phyloP scores from a whole-genome alignment of 2,329 filamentous ascomycete genomes.

The Colletotrichum limetticola region DNA sequence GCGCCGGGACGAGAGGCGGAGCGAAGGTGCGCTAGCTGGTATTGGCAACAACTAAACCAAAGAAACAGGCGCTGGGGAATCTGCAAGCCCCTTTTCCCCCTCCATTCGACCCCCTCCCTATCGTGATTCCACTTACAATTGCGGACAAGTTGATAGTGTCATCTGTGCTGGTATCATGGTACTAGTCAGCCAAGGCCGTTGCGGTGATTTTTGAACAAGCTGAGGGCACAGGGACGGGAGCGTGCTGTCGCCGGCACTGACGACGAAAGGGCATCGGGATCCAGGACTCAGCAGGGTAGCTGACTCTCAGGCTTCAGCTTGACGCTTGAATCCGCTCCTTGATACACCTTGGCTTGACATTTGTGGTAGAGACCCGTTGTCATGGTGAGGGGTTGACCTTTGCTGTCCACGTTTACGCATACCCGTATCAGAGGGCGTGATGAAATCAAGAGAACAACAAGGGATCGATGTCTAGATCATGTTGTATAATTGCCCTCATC shows the following conservation, averaged over 20 bases:
- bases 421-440: not conserved
- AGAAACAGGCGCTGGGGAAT: not conserved
- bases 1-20: not conserved
- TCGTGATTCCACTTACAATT: not conserved
- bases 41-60: not conserved
- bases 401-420: not conserved
- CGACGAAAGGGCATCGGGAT: not conserved
- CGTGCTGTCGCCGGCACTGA: not conserved
- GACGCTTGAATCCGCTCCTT: not conserved
- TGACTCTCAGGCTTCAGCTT: not conserved
- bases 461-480: not conserved
- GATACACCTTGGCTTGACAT: not conserved
- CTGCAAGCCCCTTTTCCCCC: constrained; percentile 20
- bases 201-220: constrained; percentile 12
- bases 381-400: not conserved
- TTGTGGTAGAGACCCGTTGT: not conserved
- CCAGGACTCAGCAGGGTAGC: not conserved
- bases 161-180: constrained; percentile 6
- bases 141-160: not conserved
- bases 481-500: not conserved
- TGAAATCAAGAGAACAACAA: not conserved
- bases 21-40: not conserved
- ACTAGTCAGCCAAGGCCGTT: constrained; percentile 22
- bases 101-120: not conserved
- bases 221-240: not conserved